Percentiles rank a stretch among this genome's conserved stretches.
Evolutionary conservation across 2,329 filamentous ascomycete genomes (phyloP).

Genomic region (Claviceps sp.): DNA sequence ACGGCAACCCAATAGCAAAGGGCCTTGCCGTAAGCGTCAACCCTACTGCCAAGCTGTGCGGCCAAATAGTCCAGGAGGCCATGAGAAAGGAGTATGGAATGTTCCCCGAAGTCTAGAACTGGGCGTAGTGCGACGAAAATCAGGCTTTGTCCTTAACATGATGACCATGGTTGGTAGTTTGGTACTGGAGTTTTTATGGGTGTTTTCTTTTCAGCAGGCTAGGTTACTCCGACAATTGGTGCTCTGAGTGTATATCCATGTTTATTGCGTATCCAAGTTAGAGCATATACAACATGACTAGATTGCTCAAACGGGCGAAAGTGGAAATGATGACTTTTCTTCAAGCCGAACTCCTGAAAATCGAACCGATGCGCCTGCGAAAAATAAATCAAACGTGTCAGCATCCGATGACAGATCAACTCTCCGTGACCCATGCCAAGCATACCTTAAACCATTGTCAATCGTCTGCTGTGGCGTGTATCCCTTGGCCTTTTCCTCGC

Average conservation of each 20-base stretch:
- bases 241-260: too few species aligned
- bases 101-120: constrained; percentile 24
- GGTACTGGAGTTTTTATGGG: too few species aligned
- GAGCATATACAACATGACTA: too few species aligned
- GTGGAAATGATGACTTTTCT: too few species aligned
- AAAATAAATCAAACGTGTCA: neutral
- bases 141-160: neutral
- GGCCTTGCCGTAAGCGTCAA: constrained; percentile 51
- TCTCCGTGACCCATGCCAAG: neutral
- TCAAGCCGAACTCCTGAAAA: too few species aligned
- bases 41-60: constrained; percentile 56
- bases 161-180: too few species aligned
- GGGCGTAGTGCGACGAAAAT: neutral
- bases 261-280: too few species aligned
- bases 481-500: constrained; percentile 46
- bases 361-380: constrained; percentile 13
- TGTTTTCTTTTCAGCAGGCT: neutral
- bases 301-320: too few species aligned
- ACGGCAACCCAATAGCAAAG: constrained; percentile 52
- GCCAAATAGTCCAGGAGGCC: constrained; percentile 54
- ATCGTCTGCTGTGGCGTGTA: constrained; percentile 37
- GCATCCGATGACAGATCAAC: too few species aligned
- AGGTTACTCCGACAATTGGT: too few species aligned
- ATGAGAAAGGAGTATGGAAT: constrained; percentile 55
- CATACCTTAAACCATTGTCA: constrained; percentile 29